phyloP scores from a whole-genome alignment of 2,329 filamentous ascomycete genomes.

The Paramyrothecium roridum region DNA sequence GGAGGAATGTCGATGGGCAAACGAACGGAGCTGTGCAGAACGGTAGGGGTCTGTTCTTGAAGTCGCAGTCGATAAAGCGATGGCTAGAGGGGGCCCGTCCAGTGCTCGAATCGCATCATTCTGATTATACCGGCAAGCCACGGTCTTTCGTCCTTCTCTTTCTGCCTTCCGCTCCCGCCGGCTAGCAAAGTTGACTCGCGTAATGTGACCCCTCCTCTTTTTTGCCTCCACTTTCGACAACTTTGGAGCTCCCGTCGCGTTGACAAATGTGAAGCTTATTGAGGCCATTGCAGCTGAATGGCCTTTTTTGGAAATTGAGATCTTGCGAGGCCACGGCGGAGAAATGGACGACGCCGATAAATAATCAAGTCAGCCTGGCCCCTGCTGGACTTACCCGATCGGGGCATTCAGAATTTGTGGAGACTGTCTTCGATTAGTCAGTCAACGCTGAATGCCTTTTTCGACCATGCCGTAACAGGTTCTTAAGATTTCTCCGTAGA shows the following conservation, averaged over 20 bases:
- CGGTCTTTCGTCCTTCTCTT: background rate
- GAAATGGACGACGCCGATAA: background rate
- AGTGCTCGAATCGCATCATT: background rate
- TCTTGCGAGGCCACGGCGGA: background rate
- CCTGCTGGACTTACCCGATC: background rate
- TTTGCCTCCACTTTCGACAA: conserved; percentile 1
- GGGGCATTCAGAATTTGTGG: background rate
- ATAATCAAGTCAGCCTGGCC: background rate
- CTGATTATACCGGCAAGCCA: background rate
- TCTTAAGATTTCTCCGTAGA: background rate
- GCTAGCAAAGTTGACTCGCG: conserved; percentile 7
- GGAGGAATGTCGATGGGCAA: background rate
- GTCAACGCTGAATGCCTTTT: background rate
- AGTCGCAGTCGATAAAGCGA: background rate
- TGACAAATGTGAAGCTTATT: conserved; percentile 4
- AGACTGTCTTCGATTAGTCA: background rate
- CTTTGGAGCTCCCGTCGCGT: conserved; percentile 2
- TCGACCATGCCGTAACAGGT: background rate
- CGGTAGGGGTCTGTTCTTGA: background rate
- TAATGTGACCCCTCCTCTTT: conserved; percentile 6
- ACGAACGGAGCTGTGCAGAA: background rate
- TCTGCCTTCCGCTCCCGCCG: conserved; percentile 2
- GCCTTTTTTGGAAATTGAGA: conserved; percentile 6
- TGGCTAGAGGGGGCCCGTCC: background rate
- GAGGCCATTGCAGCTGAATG: background rate